A percentile compares a stretch with the other conserved stretches of the same genome.
phyloP scores from a whole-genome alignment of 1,284 basidiomycete genomes.

The Heterobasidion parviporum region DNA sequence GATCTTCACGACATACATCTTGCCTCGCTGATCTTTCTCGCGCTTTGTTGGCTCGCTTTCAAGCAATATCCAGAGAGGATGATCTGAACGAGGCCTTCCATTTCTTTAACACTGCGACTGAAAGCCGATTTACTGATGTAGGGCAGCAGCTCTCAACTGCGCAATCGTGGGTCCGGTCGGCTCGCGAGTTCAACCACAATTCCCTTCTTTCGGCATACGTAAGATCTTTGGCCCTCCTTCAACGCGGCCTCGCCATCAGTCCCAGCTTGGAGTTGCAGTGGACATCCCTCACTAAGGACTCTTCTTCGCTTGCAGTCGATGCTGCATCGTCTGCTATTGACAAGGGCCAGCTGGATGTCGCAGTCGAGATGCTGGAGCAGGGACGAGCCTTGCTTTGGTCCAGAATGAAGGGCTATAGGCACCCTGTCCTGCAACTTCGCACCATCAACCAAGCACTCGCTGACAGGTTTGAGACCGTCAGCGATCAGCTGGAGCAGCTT shows the following conservation, averaged over 20 bases:
- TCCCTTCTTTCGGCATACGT: not conserved
- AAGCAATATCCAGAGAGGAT: too few species aligned
- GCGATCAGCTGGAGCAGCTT: constrained; percentile 2
- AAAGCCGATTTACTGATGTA: not conserved
- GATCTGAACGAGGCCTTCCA: not conserved
- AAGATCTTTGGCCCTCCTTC: not conserved
- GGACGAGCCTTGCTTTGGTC: constrained; percentile 24
- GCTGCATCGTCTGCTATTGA: constrained; percentile 27
- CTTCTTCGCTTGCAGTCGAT: constrained; percentile 13
- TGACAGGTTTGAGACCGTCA: constrained; percentile 16
- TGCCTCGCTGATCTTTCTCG: not conserved
- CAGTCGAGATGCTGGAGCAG: constrained; percentile 26
- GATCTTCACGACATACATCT: not conserved
- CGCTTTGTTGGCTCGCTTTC: too few species aligned
- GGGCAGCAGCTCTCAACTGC: not conserved
- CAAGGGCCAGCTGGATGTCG: constrained; percentile 19
- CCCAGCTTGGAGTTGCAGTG: not conserved
- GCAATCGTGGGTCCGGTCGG: not conserved
- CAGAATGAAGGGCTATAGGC: constrained; percentile 14
- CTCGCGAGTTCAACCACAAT: not conserved
- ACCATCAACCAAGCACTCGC: constrained; percentile 14
- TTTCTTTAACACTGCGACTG: not conserved
- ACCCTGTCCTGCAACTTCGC: constrained; percentile 14
- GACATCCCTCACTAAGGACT: not conserved
- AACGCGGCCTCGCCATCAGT: not conserved